A percentile compares a stretch with the other conserved stretches of the same genome.
phyloP scores from a whole-genome alignment of 805 yeast species.

The Wickerhamomyces ciferrii region DNA sequence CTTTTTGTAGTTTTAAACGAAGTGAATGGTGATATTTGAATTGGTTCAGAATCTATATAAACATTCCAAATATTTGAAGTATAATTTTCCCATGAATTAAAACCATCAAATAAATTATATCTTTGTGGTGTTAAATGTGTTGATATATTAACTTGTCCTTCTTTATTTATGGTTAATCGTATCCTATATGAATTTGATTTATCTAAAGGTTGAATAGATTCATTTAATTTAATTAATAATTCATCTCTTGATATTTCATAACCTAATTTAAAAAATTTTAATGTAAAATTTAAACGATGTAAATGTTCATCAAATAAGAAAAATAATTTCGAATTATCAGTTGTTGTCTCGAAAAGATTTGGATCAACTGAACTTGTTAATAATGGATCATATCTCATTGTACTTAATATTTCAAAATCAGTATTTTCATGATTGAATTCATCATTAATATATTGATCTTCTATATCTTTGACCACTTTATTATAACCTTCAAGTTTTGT shows the following conservation, averaged over 20 bases:
- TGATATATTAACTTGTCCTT: constrained; percentile 31
- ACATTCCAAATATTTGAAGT: constrained; percentile 46
- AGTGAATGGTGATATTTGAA: constrained; percentile 66
- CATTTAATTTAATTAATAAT: constrained; percentile 36
- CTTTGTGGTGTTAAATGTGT: constrained; percentile 27
- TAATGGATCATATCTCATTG: constrained; percentile 70
- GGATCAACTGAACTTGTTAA: constrained; percentile 25
- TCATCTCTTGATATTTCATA: constrained; percentile 35
- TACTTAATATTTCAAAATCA: constrained; percentile 56
- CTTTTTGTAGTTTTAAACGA: constrained; percentile 84
- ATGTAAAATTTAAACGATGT: constrained; percentile 49
- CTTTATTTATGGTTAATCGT: constrained; percentile 35
- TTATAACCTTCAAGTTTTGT: constrained; percentile 4
- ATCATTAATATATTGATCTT: constrained; percentile 5
- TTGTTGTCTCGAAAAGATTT: not conserved
- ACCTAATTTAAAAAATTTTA: constrained; percentile 48
- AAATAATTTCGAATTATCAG: constrained; percentile 29
- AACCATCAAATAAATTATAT: constrained; percentile 25
- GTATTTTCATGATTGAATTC: constrained; percentile 5
- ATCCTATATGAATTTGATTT: constrained; percentile 37
- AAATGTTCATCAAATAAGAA: constrained; percentile 63
- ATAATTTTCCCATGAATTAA: constrained; percentile 21
- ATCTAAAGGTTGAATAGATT: constrained; percentile 26
- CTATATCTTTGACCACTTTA: constrained; percentile 1
- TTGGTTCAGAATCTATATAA: constrained; percentile 50